These are phyloP conservation scores for Raffaelea arxii DNA, from an alignment of 2,329 filamentous ascomycete genomes.

Conservation along the genomic window DNA sequence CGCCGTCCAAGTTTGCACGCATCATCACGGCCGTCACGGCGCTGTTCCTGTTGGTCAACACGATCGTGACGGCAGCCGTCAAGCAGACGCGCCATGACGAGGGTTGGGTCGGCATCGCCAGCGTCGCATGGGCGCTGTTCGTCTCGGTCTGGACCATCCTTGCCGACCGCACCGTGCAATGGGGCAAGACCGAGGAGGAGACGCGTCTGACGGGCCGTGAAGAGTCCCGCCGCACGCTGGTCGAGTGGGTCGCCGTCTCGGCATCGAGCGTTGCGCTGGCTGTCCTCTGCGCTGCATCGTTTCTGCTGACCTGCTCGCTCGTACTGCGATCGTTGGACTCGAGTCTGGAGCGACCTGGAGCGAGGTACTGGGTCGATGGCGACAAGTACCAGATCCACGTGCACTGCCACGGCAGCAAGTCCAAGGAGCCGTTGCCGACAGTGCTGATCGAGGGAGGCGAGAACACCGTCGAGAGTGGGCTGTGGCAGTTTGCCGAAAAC, in stretches of 20 bases:
- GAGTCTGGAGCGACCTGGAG: conserved; percentile 61
- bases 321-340: conserved; percentile 73
- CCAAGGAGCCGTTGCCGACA: conserved; percentile 56
- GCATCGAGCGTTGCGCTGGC: conserved; percentile 62
- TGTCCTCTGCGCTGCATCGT: conserved; percentile 55
- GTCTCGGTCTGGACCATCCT: conserved; percentile 71
- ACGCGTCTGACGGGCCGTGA: conserved; percentile 81
- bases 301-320: conserved; percentile 72
- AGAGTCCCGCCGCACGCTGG: conserved; percentile 71
- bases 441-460: conserved; percentile 81
- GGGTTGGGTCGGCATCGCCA: conserved; percentile 82
- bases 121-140: conserved; percentile 51
- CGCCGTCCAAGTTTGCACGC: conserved; percentile 71
- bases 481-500: conserved; percentile 71
- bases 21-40: conserved; percentile 61
- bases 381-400: conserved; percentile 82
- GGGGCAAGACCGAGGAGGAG: conserved; percentile 90
- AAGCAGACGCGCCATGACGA: conserved; percentile 70
- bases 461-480: conserved; percentile 63
- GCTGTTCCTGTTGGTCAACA: conserved; percentile 58
- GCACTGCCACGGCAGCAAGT: conserved; percentile 69
- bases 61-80: conserved; percentile 71
- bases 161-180: conserved; percentile 74
- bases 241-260: conserved; percentile 77
- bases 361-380: conserved; percentile 70